Conservation (phyloP, 768 basidiomycete genomes). For the Trametes maxima region DNA sequence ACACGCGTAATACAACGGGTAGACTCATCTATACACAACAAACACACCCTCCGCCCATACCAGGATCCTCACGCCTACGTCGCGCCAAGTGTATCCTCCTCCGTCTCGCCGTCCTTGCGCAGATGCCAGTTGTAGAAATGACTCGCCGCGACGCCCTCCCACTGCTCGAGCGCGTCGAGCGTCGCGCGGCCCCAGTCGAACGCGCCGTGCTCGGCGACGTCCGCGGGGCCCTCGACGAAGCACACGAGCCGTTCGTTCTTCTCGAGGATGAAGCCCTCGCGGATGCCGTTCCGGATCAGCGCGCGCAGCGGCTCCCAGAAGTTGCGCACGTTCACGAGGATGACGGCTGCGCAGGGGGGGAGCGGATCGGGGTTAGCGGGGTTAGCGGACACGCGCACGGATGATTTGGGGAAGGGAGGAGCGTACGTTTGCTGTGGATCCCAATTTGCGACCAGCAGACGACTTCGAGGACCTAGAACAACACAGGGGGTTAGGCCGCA, state of each 20-base stretch:
- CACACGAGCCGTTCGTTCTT: constrained; percentile 61
- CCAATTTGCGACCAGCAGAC: constrained; percentile 94
- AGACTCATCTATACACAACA: not conserved
- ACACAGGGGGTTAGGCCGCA: not conserved
- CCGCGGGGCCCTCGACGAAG: constrained; percentile 75
- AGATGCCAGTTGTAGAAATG: constrained; percentile 32
- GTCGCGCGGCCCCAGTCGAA: constrained; percentile 83
- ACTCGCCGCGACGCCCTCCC: constrained; percentile 38
- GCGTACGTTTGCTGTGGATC: constrained; percentile 80
- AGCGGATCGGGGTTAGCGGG: constrained; percentile 7
- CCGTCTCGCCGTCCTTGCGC: constrained; percentile 22
- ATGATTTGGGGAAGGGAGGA: not conserved
- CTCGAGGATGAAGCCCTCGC: constrained; percentile 74
- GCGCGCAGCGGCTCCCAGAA: constrained; percentile 85
- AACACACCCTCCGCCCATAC: not conserved
- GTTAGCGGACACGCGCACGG: no score
- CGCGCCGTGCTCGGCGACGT: constrained; percentile 49
- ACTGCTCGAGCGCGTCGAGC: constrained; percentile 61
- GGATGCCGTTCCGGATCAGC: constrained; percentile 67
- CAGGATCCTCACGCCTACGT: constrained; percentile 7
- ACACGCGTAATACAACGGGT: not conserved
- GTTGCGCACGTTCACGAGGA: constrained; percentile 82
- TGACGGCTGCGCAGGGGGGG: constrained; percentile 55
- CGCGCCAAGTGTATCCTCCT: constrained; percentile 18
- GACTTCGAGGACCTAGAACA: constrained; percentile 77